phyloP scores from a whole-genome alignment of 768 basidiomycete species.

The Rhizopogon rudus region DNA sequence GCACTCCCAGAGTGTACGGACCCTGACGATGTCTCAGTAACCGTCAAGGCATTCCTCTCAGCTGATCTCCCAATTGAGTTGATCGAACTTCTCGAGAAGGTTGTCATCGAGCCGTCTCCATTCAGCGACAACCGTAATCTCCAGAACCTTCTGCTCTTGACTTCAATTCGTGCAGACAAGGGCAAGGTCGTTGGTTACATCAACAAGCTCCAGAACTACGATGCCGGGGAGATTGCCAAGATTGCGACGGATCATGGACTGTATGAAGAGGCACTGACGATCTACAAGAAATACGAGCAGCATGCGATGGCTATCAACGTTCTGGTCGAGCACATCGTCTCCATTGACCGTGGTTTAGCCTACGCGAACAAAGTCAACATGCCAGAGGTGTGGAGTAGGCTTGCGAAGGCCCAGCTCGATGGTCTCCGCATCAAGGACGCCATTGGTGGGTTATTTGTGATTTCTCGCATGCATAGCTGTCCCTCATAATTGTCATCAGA shows the following conservation, averaged over 20 bases:
- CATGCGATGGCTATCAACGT: constrained; percentile 96
- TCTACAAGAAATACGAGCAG: constrained; percentile 97
- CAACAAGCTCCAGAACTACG: constrained; percentile 95
- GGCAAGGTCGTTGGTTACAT: constrained; percentile 98
- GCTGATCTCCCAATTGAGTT: constrained; percentile 96
- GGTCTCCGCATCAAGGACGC: constrained; percentile 97
- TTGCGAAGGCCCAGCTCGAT: constrained; percentile 98
- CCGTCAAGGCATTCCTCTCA: constrained; percentile 97
- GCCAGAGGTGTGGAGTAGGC: constrained; percentile 94
- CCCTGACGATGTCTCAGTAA: constrained; percentile 96
- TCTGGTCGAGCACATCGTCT: constrained; percentile 96
- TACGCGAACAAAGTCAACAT: constrained; percentile 96
- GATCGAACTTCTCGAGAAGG: constrained; percentile 97
- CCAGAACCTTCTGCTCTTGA: constrained; percentile 91
- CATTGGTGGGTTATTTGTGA: constrained; percentile 58
- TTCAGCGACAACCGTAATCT: constrained; percentile 98
- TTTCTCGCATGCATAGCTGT: background rate
- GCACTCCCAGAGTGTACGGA: constrained; percentile 96
- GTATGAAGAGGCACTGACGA: constrained; percentile 93
- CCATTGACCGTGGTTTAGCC: constrained; percentile 92
- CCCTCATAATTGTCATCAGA: constrained; percentile 40
- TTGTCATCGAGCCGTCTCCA: constrained; percentile 93
- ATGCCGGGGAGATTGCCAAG: constrained; percentile 89
- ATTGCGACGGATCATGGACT: constrained; percentile 96
- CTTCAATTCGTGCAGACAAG: constrained; percentile 96